A percentile compares a stretch with the other conserved stretches of the same genome.
These are phyloP conservation scores for Apiospora kogelbergensis DNA, from an alignment of 2,329 filamentous ascomycete species.

Conservation along the genomic window DNA sequence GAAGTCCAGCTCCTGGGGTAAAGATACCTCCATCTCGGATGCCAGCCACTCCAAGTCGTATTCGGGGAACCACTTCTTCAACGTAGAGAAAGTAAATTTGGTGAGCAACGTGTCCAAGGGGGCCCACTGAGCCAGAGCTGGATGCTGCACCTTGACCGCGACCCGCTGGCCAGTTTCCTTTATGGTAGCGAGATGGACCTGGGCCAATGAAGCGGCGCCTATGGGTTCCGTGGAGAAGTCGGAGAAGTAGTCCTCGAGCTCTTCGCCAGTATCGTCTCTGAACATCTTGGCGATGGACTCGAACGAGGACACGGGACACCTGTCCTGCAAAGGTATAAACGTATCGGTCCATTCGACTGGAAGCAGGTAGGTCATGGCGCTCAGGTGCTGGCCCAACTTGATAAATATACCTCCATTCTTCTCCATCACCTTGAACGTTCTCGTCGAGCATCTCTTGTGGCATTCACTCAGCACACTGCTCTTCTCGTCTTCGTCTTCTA, in stretches of 20 bases:
- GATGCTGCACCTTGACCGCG: conserved; percentile 96
- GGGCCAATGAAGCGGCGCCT: conserved; percentile 89
- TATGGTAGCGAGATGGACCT: conserved; percentile 86
- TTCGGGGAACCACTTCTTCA: conserved; percentile 94
- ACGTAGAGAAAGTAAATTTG: conserved; percentile 80
- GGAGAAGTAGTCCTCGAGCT: conserved; percentile 80
- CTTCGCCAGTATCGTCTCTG: conserved; percentile 73
- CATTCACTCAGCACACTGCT: conserved; percentile 74
- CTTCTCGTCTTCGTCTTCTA: conserved; percentile 63
- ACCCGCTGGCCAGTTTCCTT: conserved; percentile 82
- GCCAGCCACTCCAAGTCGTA: conserved; percentile 97
- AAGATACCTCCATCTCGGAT: conserved; percentile 84
- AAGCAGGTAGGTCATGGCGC: conserved; percentile 92
- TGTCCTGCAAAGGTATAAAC: conserved; percentile 94
- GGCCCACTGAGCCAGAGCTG: conserved; percentile 84
- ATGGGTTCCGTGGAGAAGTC: conserved; percentile 80
- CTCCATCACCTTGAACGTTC: conserved; percentile 84
- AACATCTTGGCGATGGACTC: conserved; percentile 89
- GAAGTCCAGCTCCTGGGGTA: conserved; percentile 93
- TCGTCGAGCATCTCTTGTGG: conserved; percentile 87
- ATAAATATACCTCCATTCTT: conserved; percentile 98
- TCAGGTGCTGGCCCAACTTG: conserved; percentile 94
- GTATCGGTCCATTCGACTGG: conserved; percentile 92
- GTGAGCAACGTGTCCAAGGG: conserved; percentile 85
- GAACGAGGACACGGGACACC: conserved; percentile 88